Base-by-base conservation (phyloP, 768 basidiomycete genomes). In the Rossbeevera mucosa region DNA sequence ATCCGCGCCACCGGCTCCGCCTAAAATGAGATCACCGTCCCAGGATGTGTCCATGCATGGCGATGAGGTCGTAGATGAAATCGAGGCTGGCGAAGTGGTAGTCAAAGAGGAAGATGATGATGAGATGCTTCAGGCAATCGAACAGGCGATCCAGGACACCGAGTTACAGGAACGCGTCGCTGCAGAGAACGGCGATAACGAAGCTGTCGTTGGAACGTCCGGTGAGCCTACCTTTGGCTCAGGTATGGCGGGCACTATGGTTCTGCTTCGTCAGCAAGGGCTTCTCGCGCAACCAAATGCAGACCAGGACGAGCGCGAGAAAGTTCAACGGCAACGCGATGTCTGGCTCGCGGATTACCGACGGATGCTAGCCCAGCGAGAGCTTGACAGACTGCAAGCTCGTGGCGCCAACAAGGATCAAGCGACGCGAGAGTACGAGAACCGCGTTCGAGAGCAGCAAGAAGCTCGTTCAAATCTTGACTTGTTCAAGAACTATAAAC, bases 391-490 rank as follows among this genome's bases (percentile, higher is more conserved):
- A 38, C 69, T 89, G 56, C 84, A 85, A 62, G 75, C 85, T 3
- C 81, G 92, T 38, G 92, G 94, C 6, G 78, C 76, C 40, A 85
- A 83, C 64, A 94, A 88, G 70, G 95, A 96, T 65, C 95, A 98
- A 70, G 86, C 91, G 18, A 87, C 88, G 57, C 80, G 95, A 48
- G 96, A 98, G 70, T 93, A 92, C 66, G 93, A 97, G 72, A 97
- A 97, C 64, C 81, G 91, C 51, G 68, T 86, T 54, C 82, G 95
- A 21, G 95, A 98, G 63, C 89, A 94, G 67, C 86, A 92, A 58
- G 94, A 97, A 58, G 86, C 92, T 5, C 80, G 90, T 38, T 81
- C 90, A 18, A 80, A 80, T 47, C 71, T 92, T 53, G 91, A 95
- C 29, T 68, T 82, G 46, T 99, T 88, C 80, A 91, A 87, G 72